Evolutionary conservation across 2,329 filamentous ascomycete species (phyloP).

Genomic region (Epichloe gansuensis): DNA sequence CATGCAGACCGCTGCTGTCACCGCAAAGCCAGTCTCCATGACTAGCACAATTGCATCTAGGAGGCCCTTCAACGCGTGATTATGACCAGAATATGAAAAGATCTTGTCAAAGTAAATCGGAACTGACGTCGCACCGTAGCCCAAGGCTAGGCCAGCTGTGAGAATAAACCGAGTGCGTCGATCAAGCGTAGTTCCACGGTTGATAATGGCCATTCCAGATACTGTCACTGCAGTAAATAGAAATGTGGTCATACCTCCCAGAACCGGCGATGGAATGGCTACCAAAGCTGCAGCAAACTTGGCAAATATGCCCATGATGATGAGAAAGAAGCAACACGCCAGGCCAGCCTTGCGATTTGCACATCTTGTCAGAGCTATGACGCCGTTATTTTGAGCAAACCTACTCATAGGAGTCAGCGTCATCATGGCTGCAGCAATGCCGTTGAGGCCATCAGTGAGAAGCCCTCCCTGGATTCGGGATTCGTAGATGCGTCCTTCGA

Average conservation of each 20-base stretch:
- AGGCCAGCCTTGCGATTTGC: conserved; percentile 73
- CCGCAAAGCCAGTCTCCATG: conserved; percentile 62
- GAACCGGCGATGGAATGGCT: conserved; percentile 40
- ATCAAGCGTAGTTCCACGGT: conserved; percentile 56
- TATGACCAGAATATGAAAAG: conserved; percentile 58
- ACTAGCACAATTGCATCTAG: conserved; percentile 60
- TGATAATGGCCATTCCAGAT: conserved; percentile 65
- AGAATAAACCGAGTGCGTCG: conserved; percentile 72
- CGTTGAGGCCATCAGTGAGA: conserved; percentile 64
- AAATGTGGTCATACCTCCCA: conserved; percentile 42
- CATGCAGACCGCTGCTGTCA: conserved; percentile 61
- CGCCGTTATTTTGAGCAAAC: conserved; percentile 76
- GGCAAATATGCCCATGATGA: conserved; percentile 70
- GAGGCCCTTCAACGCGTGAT: conserved; percentile 57
- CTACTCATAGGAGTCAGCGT: conserved; percentile 71
- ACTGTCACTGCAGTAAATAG: conserved; percentile 61
- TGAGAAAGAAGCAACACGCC: conserved; percentile 61
- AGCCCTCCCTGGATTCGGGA: conserved; percentile 68
- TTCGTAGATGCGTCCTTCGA: conserved; percentile 59
- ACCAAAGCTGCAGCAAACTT: conserved; percentile 73
- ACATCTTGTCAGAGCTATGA: conserved; percentile 70
- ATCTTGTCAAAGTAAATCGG: conserved; percentile 56
- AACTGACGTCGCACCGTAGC: conserved; percentile 56
- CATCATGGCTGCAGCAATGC: conserved; percentile 60
- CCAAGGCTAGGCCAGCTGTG: conserved; percentile 59